Base-by-base conservation (phyloP, 306 rosid genomes). In the Morella rubra region DNA sequence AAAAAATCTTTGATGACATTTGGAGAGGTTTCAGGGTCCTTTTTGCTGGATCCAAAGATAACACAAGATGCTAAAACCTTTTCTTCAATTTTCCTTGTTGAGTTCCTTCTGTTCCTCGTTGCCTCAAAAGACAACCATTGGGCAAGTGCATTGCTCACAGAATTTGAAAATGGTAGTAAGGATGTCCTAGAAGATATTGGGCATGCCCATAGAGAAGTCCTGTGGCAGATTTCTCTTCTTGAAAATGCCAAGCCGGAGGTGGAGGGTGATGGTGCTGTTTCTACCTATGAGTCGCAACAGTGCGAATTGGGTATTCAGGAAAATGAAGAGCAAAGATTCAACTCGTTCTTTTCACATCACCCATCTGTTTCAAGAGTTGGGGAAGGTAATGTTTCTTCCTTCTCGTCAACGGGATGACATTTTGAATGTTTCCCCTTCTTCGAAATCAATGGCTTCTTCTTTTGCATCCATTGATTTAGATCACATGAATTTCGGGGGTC, bases 71-170 rank as follows among this genome's bases (percentile, higher is more conserved):
- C 81, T 76, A 90, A 83, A 72, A 75, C 81, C 49, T 91, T 91
- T 79, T 81, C 91, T 65, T 90, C 97, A 44, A 93, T 94, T 56
- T 91, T 88, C 82, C 88, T 91, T 53, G 89, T 91, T 70, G 98
- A 94, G 88, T 94, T 94, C 77, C 97, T 94, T 78, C 84, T 94
- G 55, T 91, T 94, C 85, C 94, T 94, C 81, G 98, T 96, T 77
- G 96, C 97, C 56, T 91, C 98, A 0, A 94, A 94, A 83, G 98
- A 94, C 86, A 91, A 90, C 79, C 96, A 93, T 56, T 94, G 98
- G 98, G 87, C 92, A 71, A 85, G 93, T 49, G 91, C 97, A n/a
- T 76, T 94, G 89, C 96, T 91, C 44, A 79, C 96, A 20, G 98
- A 94, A 77, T 89, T 94, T 80, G 98, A 96, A 73, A 89, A 85